Conservation (phyloP, 78 protist genomes). For the Dictyostelium capitatum region DNA sequence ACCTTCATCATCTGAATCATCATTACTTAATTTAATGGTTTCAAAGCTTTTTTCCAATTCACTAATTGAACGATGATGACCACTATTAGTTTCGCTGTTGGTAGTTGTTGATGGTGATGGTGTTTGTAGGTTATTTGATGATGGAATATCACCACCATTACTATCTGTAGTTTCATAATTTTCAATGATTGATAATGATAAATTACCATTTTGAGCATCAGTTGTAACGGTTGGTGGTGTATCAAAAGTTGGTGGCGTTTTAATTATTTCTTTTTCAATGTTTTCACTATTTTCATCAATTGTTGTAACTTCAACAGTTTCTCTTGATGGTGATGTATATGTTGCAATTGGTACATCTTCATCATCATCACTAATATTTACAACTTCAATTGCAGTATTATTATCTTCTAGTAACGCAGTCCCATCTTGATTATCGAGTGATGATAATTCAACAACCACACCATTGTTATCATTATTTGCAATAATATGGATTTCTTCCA, state of each 20-base stretch:
- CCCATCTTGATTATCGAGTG: neutral
- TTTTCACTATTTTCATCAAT: slow-evolving; percentile 15
- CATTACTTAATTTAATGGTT: neutral
- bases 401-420: neutral
- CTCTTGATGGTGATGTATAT: neutral
- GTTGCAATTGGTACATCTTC: neutral
- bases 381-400: neutral
- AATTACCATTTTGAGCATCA: neutral
- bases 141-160: neutral
- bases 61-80: slow-evolving; percentile 4
- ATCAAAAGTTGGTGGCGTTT: neutral
- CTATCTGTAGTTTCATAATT: slow-evolving; percentile 3
- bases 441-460: neutral
- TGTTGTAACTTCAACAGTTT: neutral
- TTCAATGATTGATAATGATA: slow-evolving; percentile 22
- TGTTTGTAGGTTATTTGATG: neutral
- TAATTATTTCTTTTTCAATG: neutral
- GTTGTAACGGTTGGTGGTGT: neutral
- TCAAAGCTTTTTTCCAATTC: slow-evolving; percentile 40
- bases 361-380: slow-evolving; percentile 5
- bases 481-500: neutral
- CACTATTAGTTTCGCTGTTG: neutral
- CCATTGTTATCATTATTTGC: neutral
- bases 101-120: neutral
- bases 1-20: neutral